Evolutionary conservation across 2,329 filamentous ascomycete genomes (phyloP), one percentile per base, ranked within the genome.

Genomic region (Colletotrichum brevisporum): DNA sequence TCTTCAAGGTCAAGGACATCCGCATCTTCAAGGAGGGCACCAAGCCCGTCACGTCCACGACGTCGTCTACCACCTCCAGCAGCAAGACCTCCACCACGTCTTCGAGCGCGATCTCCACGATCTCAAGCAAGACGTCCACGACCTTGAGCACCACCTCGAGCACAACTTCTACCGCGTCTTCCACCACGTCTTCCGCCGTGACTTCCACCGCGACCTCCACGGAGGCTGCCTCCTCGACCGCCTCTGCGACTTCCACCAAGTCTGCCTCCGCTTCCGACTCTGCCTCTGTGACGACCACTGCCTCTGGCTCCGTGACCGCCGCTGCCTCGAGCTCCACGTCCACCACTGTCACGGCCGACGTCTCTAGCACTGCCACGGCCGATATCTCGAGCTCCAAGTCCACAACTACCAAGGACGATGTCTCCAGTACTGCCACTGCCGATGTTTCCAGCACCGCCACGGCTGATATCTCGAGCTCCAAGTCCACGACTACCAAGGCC

Each of bases 1-100:
- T 79, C 77, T 76, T 85, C 81, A 71, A 88, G 79, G 76, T 91
- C 83, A 72, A 78, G 73, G 78, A 80, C 54, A 80, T 81, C 45
- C 78, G 79, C 13, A 74, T 77, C 72, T 80, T 80, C 56, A 72
- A 71, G 65, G 71, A 75, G 27, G 63, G 64, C 16, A 63, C 48
- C 56, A 54, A 61, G 27, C 45, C 66, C 1, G 62, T 67, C 13
- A 31, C 61, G 76, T 76, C 73, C 36, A 76, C 74, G 64, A 57
- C 65, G 6, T 27, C 41, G 5, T 43, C 65, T 21, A 16, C 24
- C 6, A 26, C 47, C 13, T 36, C 21, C 21, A 24, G 21, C 21
- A 24, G 21, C 21, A 24, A 24, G 21, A 26, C 47, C 13, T 36
- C 52, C 12, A 24, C 62, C 2, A 24, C 56, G 12, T 51, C 51